A percentile compares a stretch with the other conserved stretches of the same genome.
These are phyloP conservation scores for Coprinopsis cinerea DNA, from an alignment of 768 basidiomycete species.

Conservation along the genomic window DNA sequence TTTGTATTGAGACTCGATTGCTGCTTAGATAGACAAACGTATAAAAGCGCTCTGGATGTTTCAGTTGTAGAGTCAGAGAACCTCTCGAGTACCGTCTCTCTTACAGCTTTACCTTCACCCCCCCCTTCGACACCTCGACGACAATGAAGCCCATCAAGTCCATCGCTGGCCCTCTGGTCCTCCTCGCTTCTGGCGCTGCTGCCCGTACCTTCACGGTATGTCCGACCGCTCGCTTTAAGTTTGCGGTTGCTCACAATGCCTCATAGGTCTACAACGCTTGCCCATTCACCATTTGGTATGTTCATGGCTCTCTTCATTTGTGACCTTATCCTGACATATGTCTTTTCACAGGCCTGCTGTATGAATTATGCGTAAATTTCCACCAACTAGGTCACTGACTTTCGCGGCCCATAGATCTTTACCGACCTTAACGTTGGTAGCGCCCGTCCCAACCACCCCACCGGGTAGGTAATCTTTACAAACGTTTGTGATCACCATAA, in stretches of 20 bases:
- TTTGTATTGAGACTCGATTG: no score
- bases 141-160: constrained; percentile 26
- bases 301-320: background rate
- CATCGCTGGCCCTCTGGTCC: constrained; percentile 11
- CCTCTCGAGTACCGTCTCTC: no score
- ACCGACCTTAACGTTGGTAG: constrained; percentile 49
- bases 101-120: no score
- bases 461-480: constrained; percentile 38
- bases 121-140: no score
- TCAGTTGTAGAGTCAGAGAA: no score
- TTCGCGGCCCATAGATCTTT: constrained; percentile 35
- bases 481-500: no score
- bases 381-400: no score
- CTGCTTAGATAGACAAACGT: no score
- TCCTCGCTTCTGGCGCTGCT: constrained; percentile 19
- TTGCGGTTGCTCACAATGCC: background rate
- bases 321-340: background rate
- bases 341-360: constrained; percentile 29
- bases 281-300: constrained; percentile 64
- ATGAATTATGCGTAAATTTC: constrained; percentile 3
- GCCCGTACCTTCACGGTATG: constrained; percentile 47
- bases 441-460: constrained; percentile 32
- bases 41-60: no score
- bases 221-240: background rate
- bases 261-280: constrained; percentile 50